These are phyloP conservation scores for Prunus davidiana DNA, from an alignment of 306 rosid genomes.

Conservation along the genomic window DNA sequence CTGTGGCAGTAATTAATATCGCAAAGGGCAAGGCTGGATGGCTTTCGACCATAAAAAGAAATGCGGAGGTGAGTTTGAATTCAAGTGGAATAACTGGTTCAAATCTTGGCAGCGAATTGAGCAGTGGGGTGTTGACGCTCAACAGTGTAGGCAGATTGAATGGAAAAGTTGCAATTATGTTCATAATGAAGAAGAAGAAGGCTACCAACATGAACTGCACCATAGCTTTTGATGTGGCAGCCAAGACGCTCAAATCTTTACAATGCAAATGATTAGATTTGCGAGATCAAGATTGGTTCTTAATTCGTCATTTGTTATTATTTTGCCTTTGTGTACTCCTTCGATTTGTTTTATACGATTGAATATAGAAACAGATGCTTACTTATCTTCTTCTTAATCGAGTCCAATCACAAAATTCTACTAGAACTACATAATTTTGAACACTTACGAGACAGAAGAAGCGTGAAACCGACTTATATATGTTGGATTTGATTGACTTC, in stretches of 20 bases:
- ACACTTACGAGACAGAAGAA: not conserved
- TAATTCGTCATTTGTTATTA: not conserved
- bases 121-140: constrained; percentile 6
- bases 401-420: not conserved
- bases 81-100: not conserved
- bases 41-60: constrained; percentile 8
- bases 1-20: not conserved
- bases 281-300: not conserved
- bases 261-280: constrained; percentile 2
- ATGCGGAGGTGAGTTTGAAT: not conserved
- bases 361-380: not conserved
- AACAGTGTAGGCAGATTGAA: not conserved
- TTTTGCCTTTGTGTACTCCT: not conserved
- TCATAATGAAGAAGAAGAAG: too few relatives aligned
- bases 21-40: constrained; percentile 1
- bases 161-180: too few relatives aligned
- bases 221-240: not conserved
- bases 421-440: not conserved
- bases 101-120: not conserved
- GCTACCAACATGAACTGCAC: constrained; percentile 4
- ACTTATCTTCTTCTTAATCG: not conserved
- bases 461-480: too few relatives aligned
- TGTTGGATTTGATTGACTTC: too few relatives aligned
- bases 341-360: not conserved
- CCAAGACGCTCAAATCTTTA: not conserved